Conservation (phyloP, 371 early-diverging fungal genomes). For the Synchytrium microbalum region DNA sequence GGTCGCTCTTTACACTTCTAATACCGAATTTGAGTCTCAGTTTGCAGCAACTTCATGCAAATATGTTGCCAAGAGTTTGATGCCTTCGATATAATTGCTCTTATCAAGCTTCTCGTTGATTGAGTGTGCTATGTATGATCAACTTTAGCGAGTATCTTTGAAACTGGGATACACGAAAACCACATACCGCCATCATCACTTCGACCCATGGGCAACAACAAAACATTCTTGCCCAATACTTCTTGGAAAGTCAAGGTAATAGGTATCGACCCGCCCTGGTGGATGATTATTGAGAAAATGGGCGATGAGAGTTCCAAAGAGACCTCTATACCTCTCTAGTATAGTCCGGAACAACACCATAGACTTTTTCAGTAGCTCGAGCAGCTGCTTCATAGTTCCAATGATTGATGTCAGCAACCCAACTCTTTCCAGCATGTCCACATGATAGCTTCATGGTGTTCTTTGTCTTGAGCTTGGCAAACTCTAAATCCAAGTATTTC, state of each 20-base stretch:
- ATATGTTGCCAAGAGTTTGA: conserved; percentile 77
- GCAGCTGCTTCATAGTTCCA: conserved; percentile 81
- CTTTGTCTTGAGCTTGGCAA: conserved; percentile 80
- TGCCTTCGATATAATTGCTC: conserved; percentile 87
- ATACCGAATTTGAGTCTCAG: too few species aligned
- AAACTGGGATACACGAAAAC: too few species aligned
- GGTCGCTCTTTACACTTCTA: too few species aligned
- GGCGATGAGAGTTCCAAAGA: too few species aligned
- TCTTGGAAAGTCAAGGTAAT: conserved; percentile 96
- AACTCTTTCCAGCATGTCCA: conserved; percentile 82
- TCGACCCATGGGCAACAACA: conserved; percentile 86
- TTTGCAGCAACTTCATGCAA: conserved; percentile 80
- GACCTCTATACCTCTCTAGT: conserved; percentile 78
- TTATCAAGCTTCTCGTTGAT: conserved; percentile 94
- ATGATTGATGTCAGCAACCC: conserved; percentile 86
- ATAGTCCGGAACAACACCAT: conserved; percentile 82
- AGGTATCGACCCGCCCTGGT: conserved; percentile 90
- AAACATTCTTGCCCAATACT: conserved; percentile 75
- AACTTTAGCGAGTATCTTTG: conserved; percentile 68
- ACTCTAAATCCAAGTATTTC: conserved; percentile 68
- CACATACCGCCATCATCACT: conserved; percentile 5
- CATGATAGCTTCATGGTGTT: conserved; percentile 66
- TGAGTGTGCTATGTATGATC: conserved; percentile 94
- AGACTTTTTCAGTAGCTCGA: conserved; percentile 83
- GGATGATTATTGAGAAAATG: too few species aligned